phyloP scores from a whole-genome alignment of 495 filamentous ascomycete genomes.

The Neurospora sp. region DNA sequence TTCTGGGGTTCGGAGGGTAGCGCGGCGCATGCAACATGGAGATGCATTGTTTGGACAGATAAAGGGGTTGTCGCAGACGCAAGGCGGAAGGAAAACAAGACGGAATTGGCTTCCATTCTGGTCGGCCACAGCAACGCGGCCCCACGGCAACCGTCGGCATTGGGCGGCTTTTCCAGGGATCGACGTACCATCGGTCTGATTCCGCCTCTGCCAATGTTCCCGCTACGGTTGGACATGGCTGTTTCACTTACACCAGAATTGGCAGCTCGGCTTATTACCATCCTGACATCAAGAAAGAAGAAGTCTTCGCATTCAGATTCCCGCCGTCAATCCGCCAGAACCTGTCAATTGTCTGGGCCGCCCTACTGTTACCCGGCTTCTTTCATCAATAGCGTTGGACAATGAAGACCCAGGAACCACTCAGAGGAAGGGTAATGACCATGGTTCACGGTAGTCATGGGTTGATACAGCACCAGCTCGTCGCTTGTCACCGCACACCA shows the following conservation, averaged over 20 bases:
- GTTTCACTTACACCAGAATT: not conserved
- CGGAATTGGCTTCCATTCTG: not conserved
- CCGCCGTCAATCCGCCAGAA: not conserved
- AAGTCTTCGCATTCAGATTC: not conserved
- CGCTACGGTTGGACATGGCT: not conserved
- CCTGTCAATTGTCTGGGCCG: not conserved
- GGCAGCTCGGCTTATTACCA: not conserved
- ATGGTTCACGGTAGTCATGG: not conserved
- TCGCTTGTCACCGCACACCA: not conserved
- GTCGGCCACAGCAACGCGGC: not conserved
- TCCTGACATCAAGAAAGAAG: not conserved
- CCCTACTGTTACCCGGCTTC: not conserved
- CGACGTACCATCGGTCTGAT: constrained; percentile 13
- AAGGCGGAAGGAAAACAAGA: not conserved
- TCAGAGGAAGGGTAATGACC: not conserved
- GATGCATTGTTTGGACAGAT: not conserved
- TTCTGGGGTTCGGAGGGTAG: not conserved
- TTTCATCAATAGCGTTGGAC: not conserved
- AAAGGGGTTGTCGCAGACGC: not conserved
- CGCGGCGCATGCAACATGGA: not conserved
- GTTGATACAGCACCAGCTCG: not conserved
- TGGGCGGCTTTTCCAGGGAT: constrained; percentile 18
- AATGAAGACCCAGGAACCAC: not conserved
- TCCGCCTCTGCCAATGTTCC: constrained; percentile 16
- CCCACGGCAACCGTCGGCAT: constrained; percentile 21